Evolutionary conservation across 2,329 filamentous ascomycete genomes (phyloP), one percentile per base, ranked within the genome.

Genomic region (Colletotrichum theobromicola): DNA sequence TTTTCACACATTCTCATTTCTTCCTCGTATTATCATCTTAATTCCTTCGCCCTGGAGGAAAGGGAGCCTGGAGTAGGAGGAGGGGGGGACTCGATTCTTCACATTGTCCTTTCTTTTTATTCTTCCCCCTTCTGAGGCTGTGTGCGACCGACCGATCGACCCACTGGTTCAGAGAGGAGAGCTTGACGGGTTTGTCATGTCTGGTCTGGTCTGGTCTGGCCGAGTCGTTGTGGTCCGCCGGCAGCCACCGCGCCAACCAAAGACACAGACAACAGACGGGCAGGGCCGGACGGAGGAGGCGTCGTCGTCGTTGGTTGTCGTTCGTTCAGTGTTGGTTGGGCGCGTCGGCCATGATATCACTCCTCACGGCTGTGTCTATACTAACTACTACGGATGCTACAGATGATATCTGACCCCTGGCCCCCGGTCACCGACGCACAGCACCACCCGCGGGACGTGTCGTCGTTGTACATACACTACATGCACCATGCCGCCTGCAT

Each of bases 371-470:
- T 28, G 18, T 50, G 67, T n/a, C 67, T 63, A 13, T n/a, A 42
- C 16, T 46, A 16, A 16, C 13, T 13, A 28, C 62, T 42, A 46
- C 18, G 53, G 32, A 55, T 35, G 61, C 67, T 70, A 62, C 67
- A 53, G 62, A 62, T 67, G 72, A 74, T 74, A 74, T 66, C 61
- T 46, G 61, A 71, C 46, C 55, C 72, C 53, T 71, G 55, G 16
- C 28, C 35, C 61, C 61, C 37, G 37, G 61, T 60, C 53, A 61
- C 53, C 71, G 61, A 66, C 67, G 71, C 67, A 74, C 71, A 74
- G 71, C 60, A 74, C 71, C 58, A 70, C 71, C 61, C 67, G 67
- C 72, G 72, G 71, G 61, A 74, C 72, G 67, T 71, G 72, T 74
- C 67, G 53, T 74, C 62, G 67, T 55, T 55, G 24, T 28, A 55